Base-by-base conservation (phyloP, 148 eudicot species). In the Rhododendron mucronatum region DNA sequence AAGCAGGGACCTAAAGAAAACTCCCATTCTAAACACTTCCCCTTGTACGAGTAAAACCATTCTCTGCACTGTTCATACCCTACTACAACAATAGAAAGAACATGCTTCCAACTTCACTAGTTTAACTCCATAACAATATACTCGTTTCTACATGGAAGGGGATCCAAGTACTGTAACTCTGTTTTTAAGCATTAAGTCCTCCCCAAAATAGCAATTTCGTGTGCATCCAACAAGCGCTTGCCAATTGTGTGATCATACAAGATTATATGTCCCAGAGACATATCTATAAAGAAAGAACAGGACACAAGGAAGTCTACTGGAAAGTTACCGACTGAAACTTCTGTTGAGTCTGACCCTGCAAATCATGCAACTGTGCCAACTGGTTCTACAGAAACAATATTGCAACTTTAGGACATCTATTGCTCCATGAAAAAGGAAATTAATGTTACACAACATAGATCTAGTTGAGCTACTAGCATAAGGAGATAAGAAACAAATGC, bases 291-390 rank as follows among this genome's bases (percentile, higher is more conserved):
- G 44, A 83, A 86, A 44, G 73, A 33, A 57, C 45, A 80, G 63
- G 77, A 79, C 7, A 41, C 50, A 51, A 18, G 37, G 53, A 26
- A 45, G 86, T 50, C 81, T 45, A 86, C 41, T 69, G 80, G 28
- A 82, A 76, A 63, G 45, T 89, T 93, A 93, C 92, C 89, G 89
- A 74, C 88, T 92, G 93, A 84, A 93, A 93, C 81, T 94, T 95
- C 87, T 92, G 94, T 73, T 91, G 94, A 73, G 92, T 82, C 90
- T 93, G 96, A 85, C 91, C 85, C 86, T 91, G 94, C 88, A 94
- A 83, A 88, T 95, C 98, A 89, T 93, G 94, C 86, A 93, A 88
- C 90, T 93, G 98, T 21, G 90, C 80, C 84, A 91, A 85, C 85
- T 93, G 96, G 88, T 89, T 95, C 96, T 93, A 91, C 80, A 84